Conservation (phyloP, 73 alveolate genomes). For the Tetrahymena elliotti region DNA sequence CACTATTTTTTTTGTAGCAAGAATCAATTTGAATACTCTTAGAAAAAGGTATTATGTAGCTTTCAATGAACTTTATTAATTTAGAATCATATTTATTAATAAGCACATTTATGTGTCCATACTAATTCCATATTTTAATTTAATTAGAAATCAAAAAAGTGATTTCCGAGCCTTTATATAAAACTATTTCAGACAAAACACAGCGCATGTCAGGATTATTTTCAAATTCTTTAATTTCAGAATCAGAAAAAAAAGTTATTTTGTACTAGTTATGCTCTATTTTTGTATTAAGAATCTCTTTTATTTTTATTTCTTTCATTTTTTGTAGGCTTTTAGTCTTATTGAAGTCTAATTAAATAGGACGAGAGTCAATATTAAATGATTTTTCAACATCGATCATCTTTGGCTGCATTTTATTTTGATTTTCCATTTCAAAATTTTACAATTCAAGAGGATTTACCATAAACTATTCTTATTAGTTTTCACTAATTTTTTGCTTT, state of each 20-base stretch:
- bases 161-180: background rate
- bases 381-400: background rate
- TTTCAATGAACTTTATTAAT: background rate
- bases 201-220: background rate
- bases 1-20: background rate
- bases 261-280: background rate
- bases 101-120: background rate
- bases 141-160: background rate
- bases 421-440: background rate
- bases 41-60: background rate
- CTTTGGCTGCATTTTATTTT: background rate
- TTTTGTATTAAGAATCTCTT: background rate
- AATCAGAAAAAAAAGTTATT: background rate
- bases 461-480: background rate
- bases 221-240: background rate
- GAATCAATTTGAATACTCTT: background rate
- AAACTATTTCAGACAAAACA: background rate
- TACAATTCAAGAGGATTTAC: background rate
- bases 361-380: background rate
- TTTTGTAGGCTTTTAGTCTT: background rate
- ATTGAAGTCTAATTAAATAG: background rate
- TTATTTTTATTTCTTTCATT: background rate
- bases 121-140: background rate
- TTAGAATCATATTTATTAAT: background rate
- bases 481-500: background rate